Base-by-base conservation (phyloP, 2,329 filamentous ascomycete genomes). In the Aspergillus hortae region DNA sequence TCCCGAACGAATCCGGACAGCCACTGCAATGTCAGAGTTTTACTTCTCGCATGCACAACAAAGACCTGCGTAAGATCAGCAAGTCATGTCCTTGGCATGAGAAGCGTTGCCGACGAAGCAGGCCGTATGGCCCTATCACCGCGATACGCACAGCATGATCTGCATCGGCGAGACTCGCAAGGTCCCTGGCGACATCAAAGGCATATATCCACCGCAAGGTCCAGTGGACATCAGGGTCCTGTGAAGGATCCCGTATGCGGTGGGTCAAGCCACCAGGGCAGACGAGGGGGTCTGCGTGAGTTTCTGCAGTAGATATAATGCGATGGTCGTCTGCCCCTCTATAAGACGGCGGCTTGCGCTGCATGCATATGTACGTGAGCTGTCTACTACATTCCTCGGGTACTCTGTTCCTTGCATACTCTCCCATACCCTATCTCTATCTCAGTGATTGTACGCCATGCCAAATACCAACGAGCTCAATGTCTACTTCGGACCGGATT, bases 401-500 rank as follows among this genome's bases (percentile, higher is more conserved):
- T 35, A 7, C 38, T 38, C 12, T 21, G 47, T 30, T 46, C 15
- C 23, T 44, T 19, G 44, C 27, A 32, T 51, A 3, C 12, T 38
- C 7, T 30, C 10, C 35, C 40, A 42, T 42, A 41, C 5, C 14
- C 10, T 17, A 4, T 21, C 38, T 23, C 15, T 17, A 11, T n/a
- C 38, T 30, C 5, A n/a, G 25, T 49, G 25, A 44, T 33, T 47
- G 46, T 10, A 21, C 51, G 14, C 48, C 35, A 49, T 67, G 65
- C n/a, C 60, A 21, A 58, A 63, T 44, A 46, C 48, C 27, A 74
- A 73, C 45, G 62, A 64, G 33, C 66, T 75, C 48, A 86, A 86
- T 60, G 77, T 84, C 10, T 86, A 80, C 64, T 78, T 72, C 36
- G 83, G 83, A 3, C 74, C 79, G 7, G 74, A 83, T 58, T 79